Percentiles rank a stretch among this genome's conserved stretches.
These are phyloP conservation scores for Sugiyamaella paludigena DNA, from an alignment of 1,139 yeast species.

Conservation along the genomic window DNA sequence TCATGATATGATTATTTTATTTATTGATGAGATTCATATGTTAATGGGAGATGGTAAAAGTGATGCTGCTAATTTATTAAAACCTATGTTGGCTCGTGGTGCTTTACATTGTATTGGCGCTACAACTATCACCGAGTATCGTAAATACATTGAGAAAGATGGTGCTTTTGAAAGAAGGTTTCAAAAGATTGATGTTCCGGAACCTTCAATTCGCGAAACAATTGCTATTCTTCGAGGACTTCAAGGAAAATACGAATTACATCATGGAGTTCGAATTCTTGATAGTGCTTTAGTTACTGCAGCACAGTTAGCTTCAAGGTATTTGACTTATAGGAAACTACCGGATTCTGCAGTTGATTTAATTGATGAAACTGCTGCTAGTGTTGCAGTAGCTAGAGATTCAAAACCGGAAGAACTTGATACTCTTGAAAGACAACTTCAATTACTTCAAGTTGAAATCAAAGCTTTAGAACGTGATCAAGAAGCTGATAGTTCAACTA, in stretches of 20 bases:
- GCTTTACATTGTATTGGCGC: conserved; percentile 97
- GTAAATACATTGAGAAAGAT: conserved; percentile 89
- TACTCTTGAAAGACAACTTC: conserved; percentile 86
- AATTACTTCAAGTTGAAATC: conserved; percentile 89
- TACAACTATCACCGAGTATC: conserved; percentile 90
- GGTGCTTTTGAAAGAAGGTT: conserved; percentile 99
- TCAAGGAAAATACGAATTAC: conserved; percentile 94
- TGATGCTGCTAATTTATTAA: conserved; percentile 94
- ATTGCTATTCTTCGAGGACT: conserved; percentile 95
- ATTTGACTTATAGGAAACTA: conserved; percentile 88
- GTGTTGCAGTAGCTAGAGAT: conserved; percentile 97
- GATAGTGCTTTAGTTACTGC: conserved; percentile 95
- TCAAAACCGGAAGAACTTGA: conserved; percentile 97
- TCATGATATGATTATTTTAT: conserved; percentile 77
- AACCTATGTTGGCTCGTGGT: conserved; percentile 97
- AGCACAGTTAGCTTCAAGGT: conserved; percentile 91
- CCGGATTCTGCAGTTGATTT: conserved; percentile 98
- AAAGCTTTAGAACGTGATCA: conserved; percentile 96
- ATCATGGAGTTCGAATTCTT: conserved; percentile 95
- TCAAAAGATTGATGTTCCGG: conserved; percentile 94
- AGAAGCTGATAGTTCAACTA: conserved; percentile 81
- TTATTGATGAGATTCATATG: conserved; percentile 97
- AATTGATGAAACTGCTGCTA: conserved; percentile 95
- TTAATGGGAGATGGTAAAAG: conserved; percentile 95
- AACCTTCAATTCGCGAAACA: conserved; percentile 88